Evolutionary conservation across 1,284 basidiomycete species (phyloP), one percentile per base, ranked within the genome.

Genomic region (Ceratobasidium sp.): DNA sequence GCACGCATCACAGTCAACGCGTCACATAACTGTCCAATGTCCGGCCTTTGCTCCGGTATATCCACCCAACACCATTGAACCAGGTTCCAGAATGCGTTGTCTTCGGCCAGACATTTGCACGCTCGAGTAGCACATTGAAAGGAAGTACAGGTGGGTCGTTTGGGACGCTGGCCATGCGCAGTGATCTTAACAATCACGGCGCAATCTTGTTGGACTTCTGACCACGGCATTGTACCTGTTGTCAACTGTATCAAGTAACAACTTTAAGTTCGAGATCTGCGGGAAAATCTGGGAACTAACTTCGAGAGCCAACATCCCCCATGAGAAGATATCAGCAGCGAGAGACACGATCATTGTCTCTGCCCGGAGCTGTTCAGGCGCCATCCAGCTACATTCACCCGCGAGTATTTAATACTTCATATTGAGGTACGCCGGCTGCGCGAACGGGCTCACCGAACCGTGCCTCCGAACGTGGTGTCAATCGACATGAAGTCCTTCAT

Each of bases 401-500:
- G 36, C 36, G 11, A 41, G 11, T n/a, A 60, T 36, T 3, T 7
- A n/a, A 14, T 33, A 19, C 17, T 33, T n/a, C 33, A 33, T 9
- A 48, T 22, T 54, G 29, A 22, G 14, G 54, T 47, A 54, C 44
- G 27, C 41, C 6, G 53, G 22, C 22, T 27, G 29, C 24, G 15
- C 41, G 24, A 62, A 2, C 22, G 17, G 17, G 54, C 66, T 71
- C 31, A 71, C 66, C 66, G 66, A 27, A 71, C 59, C 29, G 66
- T 71, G 5, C 66, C 66, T 24, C 66, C 66, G 48, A 71, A 71
- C 1, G 66, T 71, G 33, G 66, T 71, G 29, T 71, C 66, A 54
- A 71, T 71, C 17, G 66, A 71, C 66, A 71, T 71, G 27, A 71
- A 71, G 53, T 71, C 66, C 24, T 71, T 71, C 66, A 71, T 71